A percentile compares a stretch with the other conserved stretches of the same genome.
phyloP scores from a whole-genome alignment of 306 rosid genomes.

The Cyamopsis tetragonoloba region DNA sequence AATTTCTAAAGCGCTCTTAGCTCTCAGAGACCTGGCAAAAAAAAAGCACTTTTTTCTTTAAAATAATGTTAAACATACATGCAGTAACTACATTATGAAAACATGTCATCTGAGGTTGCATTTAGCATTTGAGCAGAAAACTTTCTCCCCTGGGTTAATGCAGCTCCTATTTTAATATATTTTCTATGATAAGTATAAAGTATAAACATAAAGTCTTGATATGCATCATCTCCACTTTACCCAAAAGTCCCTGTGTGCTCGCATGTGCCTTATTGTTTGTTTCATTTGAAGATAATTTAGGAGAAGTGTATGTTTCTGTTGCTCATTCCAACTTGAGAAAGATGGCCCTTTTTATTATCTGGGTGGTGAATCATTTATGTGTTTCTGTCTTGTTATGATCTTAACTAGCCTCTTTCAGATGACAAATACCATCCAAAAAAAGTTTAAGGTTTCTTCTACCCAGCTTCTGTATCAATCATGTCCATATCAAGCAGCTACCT shows the following conservation, averaged over 20 bases:
- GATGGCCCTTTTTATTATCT: background rate
- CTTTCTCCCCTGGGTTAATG: background rate
- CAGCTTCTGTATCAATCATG: conserved; percentile 92
- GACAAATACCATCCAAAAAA: conserved; percentile 96
- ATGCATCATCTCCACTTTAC: background rate
- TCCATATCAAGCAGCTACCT: conserved; percentile 79
- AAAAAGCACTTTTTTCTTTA: no score
- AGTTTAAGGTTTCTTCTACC: conserved; percentile 86
- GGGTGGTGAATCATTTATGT: background rate
- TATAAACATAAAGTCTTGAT: background rate
- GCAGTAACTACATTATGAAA: background rate
- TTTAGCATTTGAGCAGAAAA: background rate
- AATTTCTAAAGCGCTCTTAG: no score
- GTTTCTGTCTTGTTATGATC: conserved; percentile 33
- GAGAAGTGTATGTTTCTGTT: background rate
- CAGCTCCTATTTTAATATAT: background rate
- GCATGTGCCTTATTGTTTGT: background rate
- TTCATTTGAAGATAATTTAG: background rate
- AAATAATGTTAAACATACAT: no score
- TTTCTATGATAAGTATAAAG: background rate
- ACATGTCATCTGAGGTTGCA: background rate
- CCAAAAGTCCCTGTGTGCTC: background rate
- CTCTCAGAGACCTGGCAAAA: no score
- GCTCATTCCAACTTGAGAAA: background rate
- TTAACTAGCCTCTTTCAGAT: conserved; percentile 65